These are phyloP conservation scores for Raffaelea deltoideospora DNA, from an alignment of 2,329 filamentous ascomycete species.

Conservation along the genomic window DNA sequence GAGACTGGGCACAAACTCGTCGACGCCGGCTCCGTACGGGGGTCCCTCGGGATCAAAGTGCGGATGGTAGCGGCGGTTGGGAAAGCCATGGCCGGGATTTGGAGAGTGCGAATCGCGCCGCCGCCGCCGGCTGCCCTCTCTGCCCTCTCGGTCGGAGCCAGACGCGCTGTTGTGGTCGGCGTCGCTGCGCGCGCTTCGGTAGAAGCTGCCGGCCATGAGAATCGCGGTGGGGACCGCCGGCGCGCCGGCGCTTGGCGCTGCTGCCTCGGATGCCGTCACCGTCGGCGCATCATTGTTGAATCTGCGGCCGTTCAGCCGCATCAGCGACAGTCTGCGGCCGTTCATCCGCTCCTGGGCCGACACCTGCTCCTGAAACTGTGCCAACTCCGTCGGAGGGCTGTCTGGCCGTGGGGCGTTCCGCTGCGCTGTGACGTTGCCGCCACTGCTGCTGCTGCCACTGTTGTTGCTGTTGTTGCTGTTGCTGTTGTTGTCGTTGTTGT, in stretches of 20 bases:
- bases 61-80: neutral
- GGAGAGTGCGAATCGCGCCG: conserved; percentile 2
- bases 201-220: neutral
- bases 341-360: too few relatives aligned
- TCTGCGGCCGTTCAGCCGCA: too few relatives aligned
- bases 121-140: too few relatives aligned
- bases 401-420: too few relatives aligned
- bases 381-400: neutral
- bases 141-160: too few relatives aligned
- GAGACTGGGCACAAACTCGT: too few relatives aligned
- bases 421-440: too few relatives aligned
- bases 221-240: too few relatives aligned
- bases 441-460: neutral
- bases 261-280: too few relatives aligned
- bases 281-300: too few relatives aligned
- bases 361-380: neutral
- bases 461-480: neutral
- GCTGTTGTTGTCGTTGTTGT: neutral
- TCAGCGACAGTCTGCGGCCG: too few relatives aligned
- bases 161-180: neutral
- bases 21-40: too few relatives aligned
- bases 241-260: neutral
- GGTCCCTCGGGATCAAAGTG: neutral
- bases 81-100: neutral
- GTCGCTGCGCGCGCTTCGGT: conserved; percentile 1